Base-by-base conservation (phyloP, 2,329 filamentous ascomycete species). In the Cordyceps farinosa region DNA sequence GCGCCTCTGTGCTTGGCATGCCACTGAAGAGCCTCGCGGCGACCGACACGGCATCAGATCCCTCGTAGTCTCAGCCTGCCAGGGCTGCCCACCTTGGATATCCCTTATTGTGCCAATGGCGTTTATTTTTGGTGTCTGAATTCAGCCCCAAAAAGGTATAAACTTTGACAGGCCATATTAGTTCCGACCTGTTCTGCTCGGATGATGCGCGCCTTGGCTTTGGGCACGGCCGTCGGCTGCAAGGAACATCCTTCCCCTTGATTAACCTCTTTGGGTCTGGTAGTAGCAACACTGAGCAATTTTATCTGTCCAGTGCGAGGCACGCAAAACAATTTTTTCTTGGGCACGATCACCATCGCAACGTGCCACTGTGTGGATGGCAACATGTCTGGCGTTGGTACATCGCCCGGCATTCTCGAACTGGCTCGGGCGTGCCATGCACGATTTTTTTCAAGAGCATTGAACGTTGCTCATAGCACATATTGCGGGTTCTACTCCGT, bases 131-230 rank as follows among this genome's bases (percentile, higher is more conserved):
- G 13, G 27, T 30, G 17, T 9, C 47, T 30, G 11, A 2, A 9
- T n/a, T 32, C n/a, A 58, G 32, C 8, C 42, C 44, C 2, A 13
- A 58, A 50, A 2, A 47, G 17, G 34, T 17, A 10, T 15, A 47
- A 10, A 34, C 11, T 36, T 32, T 30, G 11, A 32, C 22, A 50
- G 30, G 22, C 55, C n/a, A 22, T 9, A 47, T 32, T 51, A 34
- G 47, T 34, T 59, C 22, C 48, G 55, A 58, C 55, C 55, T 38
- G 10, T 7, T 13, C 27, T 59, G 56, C 56, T 59, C 56, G 56
- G 56, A 59, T 50, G 55, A 45, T 36, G 40, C 55, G 30, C 45
- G 45, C 10, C 56, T 32, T 59, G 45, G 34, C 56, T 36, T 5
- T 8, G 56, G 42, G 56, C 55, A 58, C 44, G 55, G 55, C 55